These are phyloP conservation scores for Trametes versicolor DNA, from an alignment of 1,284 basidiomycete species.

Conservation along the genomic window DNA sequence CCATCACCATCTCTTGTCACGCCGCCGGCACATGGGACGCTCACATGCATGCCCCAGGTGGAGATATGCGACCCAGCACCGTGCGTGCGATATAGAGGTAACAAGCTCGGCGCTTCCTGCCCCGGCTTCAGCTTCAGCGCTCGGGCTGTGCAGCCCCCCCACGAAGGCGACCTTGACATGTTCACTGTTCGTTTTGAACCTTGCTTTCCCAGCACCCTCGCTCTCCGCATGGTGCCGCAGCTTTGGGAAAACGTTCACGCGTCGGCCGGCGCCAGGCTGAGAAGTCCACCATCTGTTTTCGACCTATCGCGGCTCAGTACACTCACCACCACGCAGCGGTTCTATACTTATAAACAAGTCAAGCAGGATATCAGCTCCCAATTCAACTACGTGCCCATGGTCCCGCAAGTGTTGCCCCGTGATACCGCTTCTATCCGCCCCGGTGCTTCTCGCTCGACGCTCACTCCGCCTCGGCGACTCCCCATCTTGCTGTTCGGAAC, in stretches of 20 bases:
- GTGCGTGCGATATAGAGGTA: no score
- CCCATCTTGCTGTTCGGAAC: conserved; percentile 5
- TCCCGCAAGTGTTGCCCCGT: background rate
- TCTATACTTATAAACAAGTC: background rate
- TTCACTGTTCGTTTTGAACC: background rate
- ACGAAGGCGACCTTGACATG: background rate
- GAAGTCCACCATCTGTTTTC: background rate
- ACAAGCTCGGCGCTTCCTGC: background rate
- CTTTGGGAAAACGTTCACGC: background rate
- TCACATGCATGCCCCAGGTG: background rate
- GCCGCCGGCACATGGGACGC: background rate
- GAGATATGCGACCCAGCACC: no score
- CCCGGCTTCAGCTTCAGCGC: background rate
- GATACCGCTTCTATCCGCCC: background rate
- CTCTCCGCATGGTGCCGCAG: background rate
- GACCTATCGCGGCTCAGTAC: background rate
- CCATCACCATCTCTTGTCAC: background rate
- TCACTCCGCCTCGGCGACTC: background rate
- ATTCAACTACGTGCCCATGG: background rate
- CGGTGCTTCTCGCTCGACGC: background rate
- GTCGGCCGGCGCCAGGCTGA: background rate
- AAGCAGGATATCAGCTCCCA: background rate
- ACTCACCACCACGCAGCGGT: background rate
- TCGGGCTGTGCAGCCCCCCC: background rate
- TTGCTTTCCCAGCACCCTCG: background rate